Evolutionary conservation across 2,329 filamentous ascomycete genomes (phyloP).

Genomic region (Xylariaceae sp.): DNA sequence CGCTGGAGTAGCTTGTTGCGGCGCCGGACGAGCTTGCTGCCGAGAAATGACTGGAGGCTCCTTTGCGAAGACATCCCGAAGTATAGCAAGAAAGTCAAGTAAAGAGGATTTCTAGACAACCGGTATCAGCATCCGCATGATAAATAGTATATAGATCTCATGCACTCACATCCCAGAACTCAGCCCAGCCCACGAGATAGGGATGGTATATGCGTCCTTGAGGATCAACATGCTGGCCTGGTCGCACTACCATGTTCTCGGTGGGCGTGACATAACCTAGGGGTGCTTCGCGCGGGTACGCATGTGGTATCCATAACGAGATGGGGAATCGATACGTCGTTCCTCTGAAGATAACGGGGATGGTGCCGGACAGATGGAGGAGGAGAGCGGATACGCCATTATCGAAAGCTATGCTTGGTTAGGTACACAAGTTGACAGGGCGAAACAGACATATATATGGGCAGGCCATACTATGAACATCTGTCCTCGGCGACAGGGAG

Average conservation of each 20-base stretch:
- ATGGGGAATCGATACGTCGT: constrained; percentile 89
- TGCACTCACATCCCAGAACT: constrained; percentile 82
- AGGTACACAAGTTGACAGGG: constrained; percentile 5
- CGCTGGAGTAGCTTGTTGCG: constrained; percentile 40
- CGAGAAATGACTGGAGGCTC: constrained; percentile 88
- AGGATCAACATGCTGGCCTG: constrained; percentile 91
- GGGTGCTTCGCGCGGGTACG: constrained; percentile 84
- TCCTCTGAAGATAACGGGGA: constrained; percentile 90
- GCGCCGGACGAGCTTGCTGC: constrained; percentile 53
- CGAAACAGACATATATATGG: constrained; percentile 9
- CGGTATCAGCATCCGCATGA: constrained; percentile 21
- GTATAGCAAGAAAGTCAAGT: constrained; percentile 77
- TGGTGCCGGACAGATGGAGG: constrained; percentile 80
- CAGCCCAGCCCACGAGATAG: constrained; percentile 86
- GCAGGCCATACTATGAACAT: constrained; percentile 80
- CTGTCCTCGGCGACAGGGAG: constrained; percentile 81
- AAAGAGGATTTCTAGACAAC: constrained; percentile 76
- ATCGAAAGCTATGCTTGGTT: constrained; percentile 70
- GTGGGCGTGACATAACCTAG: constrained; percentile 88
- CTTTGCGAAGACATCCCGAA: constrained; percentile 88
- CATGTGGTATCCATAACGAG: constrained; percentile 89
- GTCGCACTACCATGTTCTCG: constrained; percentile 84
- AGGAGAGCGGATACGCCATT: constrained; percentile 86
- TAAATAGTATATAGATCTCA: neutral
- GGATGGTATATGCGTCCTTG: constrained; percentile 96